Conservation (phyloP, 192 early-diverging fungal species). For the Diversispora eburnea region DNA sequence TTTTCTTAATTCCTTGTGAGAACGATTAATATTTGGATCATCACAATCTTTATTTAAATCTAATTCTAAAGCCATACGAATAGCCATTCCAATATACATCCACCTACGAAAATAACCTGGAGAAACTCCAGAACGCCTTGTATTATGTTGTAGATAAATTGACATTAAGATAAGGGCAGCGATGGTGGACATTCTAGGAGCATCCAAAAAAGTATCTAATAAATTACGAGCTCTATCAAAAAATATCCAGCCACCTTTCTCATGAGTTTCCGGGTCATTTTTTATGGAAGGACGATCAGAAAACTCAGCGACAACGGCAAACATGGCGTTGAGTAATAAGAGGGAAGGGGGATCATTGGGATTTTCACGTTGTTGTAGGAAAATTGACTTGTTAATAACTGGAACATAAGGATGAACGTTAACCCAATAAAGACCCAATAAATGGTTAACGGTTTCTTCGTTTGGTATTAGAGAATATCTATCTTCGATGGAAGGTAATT, state of each 20-base stretch:
- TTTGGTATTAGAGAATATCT: background rate
- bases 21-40: background rate
- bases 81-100: constrained; percentile 26
- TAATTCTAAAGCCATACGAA: constrained; percentile 26
- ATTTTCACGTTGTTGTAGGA: constrained; percentile 12
- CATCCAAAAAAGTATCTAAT: constrained; percentile 21
- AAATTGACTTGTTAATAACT: constrained; percentile 8
- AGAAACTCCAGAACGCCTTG: background rate
- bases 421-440: constrained; percentile 19
- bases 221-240: constrained; percentile 10
- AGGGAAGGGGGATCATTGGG: constrained; percentile 1
- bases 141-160: constrained; percentile 22
- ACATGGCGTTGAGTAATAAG: constrained; percentile 20
- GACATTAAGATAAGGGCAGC: constrained; percentile 25
- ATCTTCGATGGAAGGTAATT: background rate
- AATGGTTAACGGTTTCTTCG: background rate
- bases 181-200: constrained; percentile 22
- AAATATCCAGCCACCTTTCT: background rate
- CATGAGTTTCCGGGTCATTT: background rate
- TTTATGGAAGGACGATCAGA: constrained; percentile 4
- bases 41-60: constrained; percentile 26
- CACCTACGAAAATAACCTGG: constrained; percentile 20
- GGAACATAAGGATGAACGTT: constrained; percentile 29
- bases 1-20: constrained; percentile 22
- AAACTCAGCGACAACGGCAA: constrained; percentile 15